These are phyloP conservation scores for Pyricularia pennisetigena DNA, from an alignment of 2,329 filamentous ascomycete genomes.

Conservation along the genomic window DNA sequence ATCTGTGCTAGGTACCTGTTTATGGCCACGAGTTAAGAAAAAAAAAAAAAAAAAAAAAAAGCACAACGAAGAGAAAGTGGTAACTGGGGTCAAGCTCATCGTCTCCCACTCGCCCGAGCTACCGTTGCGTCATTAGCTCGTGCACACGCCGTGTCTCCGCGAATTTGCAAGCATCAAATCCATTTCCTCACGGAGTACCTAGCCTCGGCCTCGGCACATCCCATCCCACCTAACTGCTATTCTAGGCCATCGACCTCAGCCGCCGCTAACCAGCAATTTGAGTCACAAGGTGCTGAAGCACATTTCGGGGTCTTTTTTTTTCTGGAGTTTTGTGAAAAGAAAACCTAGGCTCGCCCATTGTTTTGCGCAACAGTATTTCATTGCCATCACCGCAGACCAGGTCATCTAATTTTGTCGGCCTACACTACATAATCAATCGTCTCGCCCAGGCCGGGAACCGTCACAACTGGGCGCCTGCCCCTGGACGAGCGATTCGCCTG, in stretches of 20 bases:
- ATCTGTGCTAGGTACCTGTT: not conserved
- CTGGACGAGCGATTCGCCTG: not conserved
- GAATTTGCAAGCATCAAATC: not conserved
- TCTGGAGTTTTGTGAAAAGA: not conserved
- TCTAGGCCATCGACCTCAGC: not conserved
- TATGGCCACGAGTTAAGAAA: not conserved
- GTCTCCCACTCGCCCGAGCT: not conserved
- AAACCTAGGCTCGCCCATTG: not conserved
- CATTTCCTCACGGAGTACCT: not conserved
- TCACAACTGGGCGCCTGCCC: not conserved
- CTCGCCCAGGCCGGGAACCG: not conserved
- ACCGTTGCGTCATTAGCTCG: not conserved
- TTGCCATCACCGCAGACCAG: not conserved
- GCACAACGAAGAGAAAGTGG: not conserved
- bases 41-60: not conserved
- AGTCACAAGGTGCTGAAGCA: not conserved
- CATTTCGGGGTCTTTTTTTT: not conserved
- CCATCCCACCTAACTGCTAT: not conserved
- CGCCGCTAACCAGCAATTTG: not conserved
- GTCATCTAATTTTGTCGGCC: too few species aligned
- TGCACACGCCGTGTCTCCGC: not conserved
- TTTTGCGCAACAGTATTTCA: not conserved
- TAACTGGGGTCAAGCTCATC: not conserved
- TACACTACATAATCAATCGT: not conserved
- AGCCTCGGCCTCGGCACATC: slow-evolving; percentile 5